Percentiles rank a stretch among this genome's conserved stretches.
Conservation (phyloP, 768 basidiomycete genomes). For the Auriculariales sp. region DNA sequence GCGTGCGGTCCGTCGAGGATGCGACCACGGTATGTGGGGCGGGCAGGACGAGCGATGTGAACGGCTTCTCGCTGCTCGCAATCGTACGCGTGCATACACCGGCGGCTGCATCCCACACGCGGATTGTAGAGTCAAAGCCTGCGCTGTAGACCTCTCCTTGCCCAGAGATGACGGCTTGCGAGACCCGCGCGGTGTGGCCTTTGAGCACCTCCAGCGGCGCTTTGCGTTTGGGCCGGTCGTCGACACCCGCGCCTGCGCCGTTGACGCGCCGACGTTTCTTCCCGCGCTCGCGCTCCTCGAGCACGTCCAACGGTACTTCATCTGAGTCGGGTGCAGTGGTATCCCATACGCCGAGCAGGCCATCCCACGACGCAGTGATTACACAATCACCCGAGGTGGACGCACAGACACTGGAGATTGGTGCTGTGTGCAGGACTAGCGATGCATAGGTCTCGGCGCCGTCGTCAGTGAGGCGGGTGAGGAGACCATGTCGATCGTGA, state of each 20-base stretch:
- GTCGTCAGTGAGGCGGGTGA: conserved; percentile 23
- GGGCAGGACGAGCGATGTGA: conserved; percentile 45
- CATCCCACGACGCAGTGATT: conserved; percentile 80
- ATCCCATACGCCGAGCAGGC: conserved; percentile 71
- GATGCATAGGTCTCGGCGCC: conserved; percentile 40
- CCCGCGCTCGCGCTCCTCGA: conserved; percentile 25
- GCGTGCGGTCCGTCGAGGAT: conserved; percentile 60
- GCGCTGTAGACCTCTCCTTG: conserved; percentile 47
- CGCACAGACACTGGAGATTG: conserved; percentile 57
- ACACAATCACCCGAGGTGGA: conserved; percentile 44
- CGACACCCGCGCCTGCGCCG: too few relatives aligned
- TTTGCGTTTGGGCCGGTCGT: conserved; percentile 34
- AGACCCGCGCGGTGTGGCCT: conserved; percentile 73
- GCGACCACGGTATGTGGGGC: conserved; percentile 35
- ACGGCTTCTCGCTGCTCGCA: conserved; percentile 63
- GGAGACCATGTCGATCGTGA: conserved; percentile 61
- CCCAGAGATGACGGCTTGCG: conserved; percentile 31
- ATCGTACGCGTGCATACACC: conserved; percentile 60
- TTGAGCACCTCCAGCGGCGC: conserved; percentile 62
- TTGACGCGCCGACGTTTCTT: conserved; percentile 57
- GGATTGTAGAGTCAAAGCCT: conserved; percentile 82
- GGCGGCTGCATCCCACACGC: conserved; percentile 73
- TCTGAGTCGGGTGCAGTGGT: conserved; percentile 44
- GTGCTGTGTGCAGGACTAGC: conserved; percentile 69
- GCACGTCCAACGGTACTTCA: conserved; percentile 37